Conservation (phyloP, 306 rosid genomes). For the Echinosophora koreensis region DNA sequence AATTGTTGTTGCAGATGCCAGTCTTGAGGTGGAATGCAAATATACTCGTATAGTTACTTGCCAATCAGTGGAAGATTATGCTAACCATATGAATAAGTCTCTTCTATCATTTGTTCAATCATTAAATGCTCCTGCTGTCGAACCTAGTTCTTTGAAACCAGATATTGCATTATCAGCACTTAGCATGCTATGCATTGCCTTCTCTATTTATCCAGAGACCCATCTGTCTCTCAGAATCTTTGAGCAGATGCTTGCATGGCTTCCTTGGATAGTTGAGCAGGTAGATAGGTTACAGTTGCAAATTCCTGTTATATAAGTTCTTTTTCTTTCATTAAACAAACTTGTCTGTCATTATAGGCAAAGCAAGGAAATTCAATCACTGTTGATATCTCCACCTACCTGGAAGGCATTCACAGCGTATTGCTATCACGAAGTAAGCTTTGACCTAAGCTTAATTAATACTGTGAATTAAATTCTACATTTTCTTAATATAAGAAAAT, state of each 20-base stretch:
- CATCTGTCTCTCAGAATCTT: conserved; percentile 63
- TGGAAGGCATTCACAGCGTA: conserved; percentile 87
- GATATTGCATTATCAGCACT: conserved; percentile 73
- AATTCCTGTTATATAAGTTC: conserved; percentile 28
- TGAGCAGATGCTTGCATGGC: conserved; percentile 84
- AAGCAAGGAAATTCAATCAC: conserved; percentile 60
- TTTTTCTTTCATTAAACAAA: conserved; percentile 45
- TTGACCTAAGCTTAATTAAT: conserved; percentile 44
- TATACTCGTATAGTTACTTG: conserved; percentile 50
- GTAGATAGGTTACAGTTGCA: conserved; percentile 57
- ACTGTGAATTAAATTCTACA: conserved; percentile 42
- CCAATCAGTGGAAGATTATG: conserved; percentile 67
- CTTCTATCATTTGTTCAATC: conserved; percentile 65
- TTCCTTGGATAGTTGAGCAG: conserved; percentile 85
- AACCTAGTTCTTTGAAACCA: conserved; percentile 63
- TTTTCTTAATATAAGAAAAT: conserved; percentile 31
- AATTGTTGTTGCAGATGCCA: conserved; percentile 53
- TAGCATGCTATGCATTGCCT: conserved; percentile 82
- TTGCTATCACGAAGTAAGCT: conserved; percentile 78
- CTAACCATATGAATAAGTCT: conserved; percentile 64
- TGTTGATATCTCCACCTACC: conserved; percentile 68
- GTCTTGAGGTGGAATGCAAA: conserved; percentile 57
- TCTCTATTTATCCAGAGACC: conserved; percentile 77
- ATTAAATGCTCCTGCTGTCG: conserved; percentile 57
- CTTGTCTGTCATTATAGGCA: conserved; percentile 60